phyloP scores from a whole-genome alignment of 805 yeast species.

The Ascoidea tarda region DNA sequence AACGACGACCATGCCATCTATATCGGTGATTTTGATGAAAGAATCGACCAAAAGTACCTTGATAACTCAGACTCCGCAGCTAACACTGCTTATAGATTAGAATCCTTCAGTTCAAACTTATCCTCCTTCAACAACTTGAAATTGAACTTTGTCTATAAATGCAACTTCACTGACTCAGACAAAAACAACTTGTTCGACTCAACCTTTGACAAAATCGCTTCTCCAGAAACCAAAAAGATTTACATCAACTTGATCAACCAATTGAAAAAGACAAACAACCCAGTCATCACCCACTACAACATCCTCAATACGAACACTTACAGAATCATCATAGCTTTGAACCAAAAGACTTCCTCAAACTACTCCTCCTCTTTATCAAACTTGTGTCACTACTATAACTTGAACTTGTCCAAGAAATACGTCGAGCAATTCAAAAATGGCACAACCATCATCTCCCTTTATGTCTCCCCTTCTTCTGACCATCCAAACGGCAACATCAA shows the following conservation, averaged over 20 bases:
- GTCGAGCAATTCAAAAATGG: constrained; percentile 92
- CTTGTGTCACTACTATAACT: constrained; percentile 77
- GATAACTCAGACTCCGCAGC: constrained; percentile 29
- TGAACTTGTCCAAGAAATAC: constrained; percentile 76
- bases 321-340: constrained; percentile 79
- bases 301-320: constrained; percentile 71
- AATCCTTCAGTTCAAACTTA: constrained; percentile 31
- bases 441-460: constrained; percentile 73
- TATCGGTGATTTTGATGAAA: constrained; percentile 47
- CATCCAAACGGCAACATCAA: constrained; percentile 28
- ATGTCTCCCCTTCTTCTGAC: constrained; percentile 50
- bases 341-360: constrained; percentile 70
- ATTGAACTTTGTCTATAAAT: constrained; percentile 62
- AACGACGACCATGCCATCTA: constrained; percentile 81
- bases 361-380: constrained; percentile 80
- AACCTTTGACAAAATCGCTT: constrained; percentile 64
- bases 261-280: constrained; percentile 71
- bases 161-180: constrained; percentile 38
- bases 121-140: constrained; percentile 32
- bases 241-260: constrained; percentile 60
- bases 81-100: constrained; percentile 48
- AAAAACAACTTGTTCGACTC: constrained; percentile 63
- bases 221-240: constrained; percentile 63
- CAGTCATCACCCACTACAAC: constrained; percentile 79
- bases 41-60: constrained; percentile 72